Conservation (phyloP, 2,329 filamentous ascomycete species). For the Xylariaceae sp. region DNA sequence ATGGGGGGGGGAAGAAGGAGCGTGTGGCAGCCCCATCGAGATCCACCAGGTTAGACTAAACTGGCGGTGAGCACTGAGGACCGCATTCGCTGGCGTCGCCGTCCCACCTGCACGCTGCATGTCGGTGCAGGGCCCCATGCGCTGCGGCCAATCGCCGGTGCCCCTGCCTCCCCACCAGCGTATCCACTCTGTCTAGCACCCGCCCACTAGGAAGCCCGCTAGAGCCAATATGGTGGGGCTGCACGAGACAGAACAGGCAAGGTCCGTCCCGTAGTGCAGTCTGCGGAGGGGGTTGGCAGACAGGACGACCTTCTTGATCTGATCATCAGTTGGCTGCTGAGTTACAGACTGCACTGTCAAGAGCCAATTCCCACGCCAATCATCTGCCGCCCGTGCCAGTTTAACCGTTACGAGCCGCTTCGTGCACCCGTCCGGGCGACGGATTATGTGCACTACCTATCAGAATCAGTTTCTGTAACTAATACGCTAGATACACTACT, state of each 20-base stretch:
- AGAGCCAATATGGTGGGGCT: slow-evolving; percentile 15
- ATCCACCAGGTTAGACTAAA: slow-evolving; percentile 16
- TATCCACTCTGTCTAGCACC: slow-evolving; percentile 11
- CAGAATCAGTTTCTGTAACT: too few species aligned
- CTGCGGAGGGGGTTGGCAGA: not conserved
- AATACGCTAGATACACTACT: not conserved
- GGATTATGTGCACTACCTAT: too few species aligned
- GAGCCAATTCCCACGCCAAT: not conserved
- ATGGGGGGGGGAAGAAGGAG: slow-evolving; percentile 21
- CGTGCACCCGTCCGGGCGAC: not conserved
- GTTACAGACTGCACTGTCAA: too few species aligned
- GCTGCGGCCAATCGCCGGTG: slow-evolving; percentile 22
- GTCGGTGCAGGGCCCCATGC: slow-evolving; percentile 13
- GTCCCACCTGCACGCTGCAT: slow-evolving; percentile 33
- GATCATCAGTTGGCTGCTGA: not conserved
- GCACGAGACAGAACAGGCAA: not conserved
- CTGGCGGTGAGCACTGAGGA: slow-evolving; percentile 29
- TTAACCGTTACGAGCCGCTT: slow-evolving; percentile 5
- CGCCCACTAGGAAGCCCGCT: slow-evolving; percentile 6
- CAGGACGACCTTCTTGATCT: not conserved
- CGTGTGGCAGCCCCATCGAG: slow-evolving; percentile 24
- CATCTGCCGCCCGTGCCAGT: not conserved
- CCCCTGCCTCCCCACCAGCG: not conserved
- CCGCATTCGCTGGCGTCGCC: slow-evolving; percentile 30
- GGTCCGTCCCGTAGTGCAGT: not conserved